Percentiles rank a stretch among this genome's conserved stretches.
Conservation (phyloP, 2,329 filamentous ascomycete species). For the Phialophora expanda region DNA sequence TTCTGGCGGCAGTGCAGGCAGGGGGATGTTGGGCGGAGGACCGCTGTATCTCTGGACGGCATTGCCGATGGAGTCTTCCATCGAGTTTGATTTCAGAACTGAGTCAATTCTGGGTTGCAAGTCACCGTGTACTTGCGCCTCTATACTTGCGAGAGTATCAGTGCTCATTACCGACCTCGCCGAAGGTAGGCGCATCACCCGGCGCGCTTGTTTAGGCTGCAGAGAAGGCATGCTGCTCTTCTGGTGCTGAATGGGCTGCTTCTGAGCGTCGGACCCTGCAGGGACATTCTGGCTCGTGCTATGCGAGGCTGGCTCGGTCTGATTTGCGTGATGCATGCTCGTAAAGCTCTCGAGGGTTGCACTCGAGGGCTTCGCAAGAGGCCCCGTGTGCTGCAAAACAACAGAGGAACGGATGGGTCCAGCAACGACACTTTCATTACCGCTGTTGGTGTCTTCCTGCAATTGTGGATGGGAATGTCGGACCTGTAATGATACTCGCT, state of each 20-base stretch:
- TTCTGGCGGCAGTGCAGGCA: constrained; percentile 32
- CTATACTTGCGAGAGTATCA: constrained; percentile 33
- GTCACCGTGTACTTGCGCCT: constrained; percentile 27
- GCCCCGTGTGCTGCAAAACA: neutral
- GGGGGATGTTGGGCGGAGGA: constrained; percentile 30
- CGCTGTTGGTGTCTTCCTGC: neutral
- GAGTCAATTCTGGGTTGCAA: neutral
- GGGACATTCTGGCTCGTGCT: neutral
- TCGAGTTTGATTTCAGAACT: neutral
- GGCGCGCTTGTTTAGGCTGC: neutral
- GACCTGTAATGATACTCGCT: neutral
- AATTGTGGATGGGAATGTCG: neutral
- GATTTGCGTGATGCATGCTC: neutral
- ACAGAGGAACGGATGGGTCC: neutral
- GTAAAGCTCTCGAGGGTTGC: neutral
- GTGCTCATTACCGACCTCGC: constrained; percentile 27
- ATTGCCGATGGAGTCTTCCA: neutral
- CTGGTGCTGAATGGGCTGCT: neutral
- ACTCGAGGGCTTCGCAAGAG: neutral
- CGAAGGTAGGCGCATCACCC: constrained; percentile 20
- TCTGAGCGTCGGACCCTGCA: neutral
- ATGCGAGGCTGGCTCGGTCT: neutral
- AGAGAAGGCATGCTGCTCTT: neutral
- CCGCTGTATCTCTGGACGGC: constrained; percentile 21
- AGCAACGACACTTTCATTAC: neutral